Evolutionary conservation across 2,329 filamentous ascomycete genomes (phyloP).

Genomic region (Cytospora mali): DNA sequence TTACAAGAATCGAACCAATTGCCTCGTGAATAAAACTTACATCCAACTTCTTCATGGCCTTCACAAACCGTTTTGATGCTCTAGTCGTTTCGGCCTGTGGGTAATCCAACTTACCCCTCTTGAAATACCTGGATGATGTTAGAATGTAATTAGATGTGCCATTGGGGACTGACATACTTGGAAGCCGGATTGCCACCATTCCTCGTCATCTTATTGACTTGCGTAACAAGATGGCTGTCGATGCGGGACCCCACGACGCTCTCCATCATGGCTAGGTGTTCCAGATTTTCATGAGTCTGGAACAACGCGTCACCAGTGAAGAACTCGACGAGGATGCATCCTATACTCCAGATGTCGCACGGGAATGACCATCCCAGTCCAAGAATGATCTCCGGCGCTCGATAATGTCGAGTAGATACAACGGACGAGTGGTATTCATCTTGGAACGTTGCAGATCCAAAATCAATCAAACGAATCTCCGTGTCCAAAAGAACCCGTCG

Average conservation of each 20-base stretch:
- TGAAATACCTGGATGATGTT: slow-evolving; percentile 61
- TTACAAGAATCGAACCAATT: background rate
- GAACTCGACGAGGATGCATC: slow-evolving; percentile 72
- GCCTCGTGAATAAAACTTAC: slow-evolving; percentile 45
- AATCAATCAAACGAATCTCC: slow-evolving; percentile 71
- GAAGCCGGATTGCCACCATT: slow-evolving; percentile 63
- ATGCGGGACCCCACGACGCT: slow-evolving; percentile 64
- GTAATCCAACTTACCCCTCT: slow-evolving; percentile 66
- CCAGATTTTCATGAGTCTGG: slow-evolving; percentile 72
- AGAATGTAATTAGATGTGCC: slow-evolving; percentile 30
- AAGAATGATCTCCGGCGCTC: slow-evolving; percentile 71
- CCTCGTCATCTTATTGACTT: slow-evolving; percentile 59
- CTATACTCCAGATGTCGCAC: slow-evolving; percentile 75
- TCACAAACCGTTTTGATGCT: slow-evolving; percentile 67
- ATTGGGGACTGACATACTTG: slow-evolving; percentile 50
- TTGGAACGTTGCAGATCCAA: slow-evolving; percentile 72
- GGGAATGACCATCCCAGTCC: slow-evolving; percentile 72
- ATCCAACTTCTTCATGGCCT: slow-evolving; percentile 69
- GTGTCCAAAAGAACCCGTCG: slow-evolving; percentile 67
- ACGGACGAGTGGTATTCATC: slow-evolving; percentile 74
- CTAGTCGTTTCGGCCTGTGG: slow-evolving; percentile 65
- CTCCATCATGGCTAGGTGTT: slow-evolving; percentile 78
- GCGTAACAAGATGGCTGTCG: slow-evolving; percentile 59
- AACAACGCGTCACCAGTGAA: slow-evolving; percentile 72
- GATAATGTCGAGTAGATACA: slow-evolving; percentile 70